Evolutionary conservation across 345 rosid genomes (phyloP).

Genomic region (Aegle marmelos): DNA sequence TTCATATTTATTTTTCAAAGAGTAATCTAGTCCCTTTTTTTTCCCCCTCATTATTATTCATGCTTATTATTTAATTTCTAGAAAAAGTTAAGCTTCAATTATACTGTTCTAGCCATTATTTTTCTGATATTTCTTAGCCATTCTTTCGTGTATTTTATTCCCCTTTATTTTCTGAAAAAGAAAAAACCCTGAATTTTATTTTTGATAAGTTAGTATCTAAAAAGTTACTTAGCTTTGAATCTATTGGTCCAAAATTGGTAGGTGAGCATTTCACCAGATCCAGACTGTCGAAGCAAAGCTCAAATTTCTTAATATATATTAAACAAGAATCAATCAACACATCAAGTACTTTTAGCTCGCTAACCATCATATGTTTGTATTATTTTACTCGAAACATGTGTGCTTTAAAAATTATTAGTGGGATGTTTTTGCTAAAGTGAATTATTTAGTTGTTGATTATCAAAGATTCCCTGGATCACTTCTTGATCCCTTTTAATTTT

Average conservation of each 20-base stretch:
- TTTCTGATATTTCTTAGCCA: neutral
- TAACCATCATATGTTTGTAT: neutral
- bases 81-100: too few relatives aligned
- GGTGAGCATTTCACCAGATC: neutral
- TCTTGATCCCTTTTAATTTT: neutral
- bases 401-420: neutral
- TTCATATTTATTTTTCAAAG: too few relatives aligned
- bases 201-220: neutral
- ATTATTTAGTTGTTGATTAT: conserved; percentile 2
- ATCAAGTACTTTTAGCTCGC: neutral
- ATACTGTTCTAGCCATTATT: neutral
- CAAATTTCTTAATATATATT: neutral
- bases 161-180: neutral
- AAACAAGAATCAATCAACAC: neutral
- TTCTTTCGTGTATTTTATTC: neutral
- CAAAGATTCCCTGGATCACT: conserved; percentile 12
- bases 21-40: too few relatives aligned
- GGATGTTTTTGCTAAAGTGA: neutral
- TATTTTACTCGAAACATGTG: neutral
- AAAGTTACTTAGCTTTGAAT: neutral
- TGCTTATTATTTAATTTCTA: neutral
- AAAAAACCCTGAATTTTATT: neutral
- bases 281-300: neutral
- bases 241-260: neutral
- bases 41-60: neutral